Evolutionary conservation across 1,139 yeast genomes (phyloP), one percentile per base, ranked within the genome.

Genomic region (Pichia kudriavzevii): DNA sequence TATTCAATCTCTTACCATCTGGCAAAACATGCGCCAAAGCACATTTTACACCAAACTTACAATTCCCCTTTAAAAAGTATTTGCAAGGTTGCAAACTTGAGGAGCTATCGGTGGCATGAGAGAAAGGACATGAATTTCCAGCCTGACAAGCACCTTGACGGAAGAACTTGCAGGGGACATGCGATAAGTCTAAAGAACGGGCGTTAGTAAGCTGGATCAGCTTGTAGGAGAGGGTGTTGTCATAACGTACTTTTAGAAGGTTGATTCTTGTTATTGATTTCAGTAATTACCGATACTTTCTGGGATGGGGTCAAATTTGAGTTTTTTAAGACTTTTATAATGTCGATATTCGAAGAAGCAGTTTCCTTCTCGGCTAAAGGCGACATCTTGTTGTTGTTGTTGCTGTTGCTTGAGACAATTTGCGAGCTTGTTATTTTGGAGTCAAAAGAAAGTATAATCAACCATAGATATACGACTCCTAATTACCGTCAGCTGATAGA

Each of bases 101-200:
- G 13, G 71, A 59, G 3, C 75, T 67, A 37, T 79, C 84, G 38
- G 75, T 59, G 30, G 82, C 72, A 56, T 91, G 97, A 28, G 94
- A 79, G 53, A 91, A 91, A 2, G 96, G 96, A 58, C 97, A 91
- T 2, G 91, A 68, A 38, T 64, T 66, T 10, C 97, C 97, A 1
- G 97, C 97, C 59, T 87, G 96, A 58, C 97, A 88, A 14, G 82
- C 75, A 0, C 97, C 96, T 55, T 87, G 95, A 43, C 75, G 68
- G 56, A 68, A 87, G 63, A 91, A 88, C 61, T 88, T 88, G 59
- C 98, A 88, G 1, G 98, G 97, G 26, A 88, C 97, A 59, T 88
- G 98, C 36, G 93, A 78, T 36, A 82, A 66, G 50, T 79, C 56
- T 52, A 21, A 6, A 6, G 12, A 10, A 8, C n/a, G 4, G 12